phyloP scores from a whole-genome alignment of 169 alveolate genomes.

The Plasmodium sp. region DNA sequence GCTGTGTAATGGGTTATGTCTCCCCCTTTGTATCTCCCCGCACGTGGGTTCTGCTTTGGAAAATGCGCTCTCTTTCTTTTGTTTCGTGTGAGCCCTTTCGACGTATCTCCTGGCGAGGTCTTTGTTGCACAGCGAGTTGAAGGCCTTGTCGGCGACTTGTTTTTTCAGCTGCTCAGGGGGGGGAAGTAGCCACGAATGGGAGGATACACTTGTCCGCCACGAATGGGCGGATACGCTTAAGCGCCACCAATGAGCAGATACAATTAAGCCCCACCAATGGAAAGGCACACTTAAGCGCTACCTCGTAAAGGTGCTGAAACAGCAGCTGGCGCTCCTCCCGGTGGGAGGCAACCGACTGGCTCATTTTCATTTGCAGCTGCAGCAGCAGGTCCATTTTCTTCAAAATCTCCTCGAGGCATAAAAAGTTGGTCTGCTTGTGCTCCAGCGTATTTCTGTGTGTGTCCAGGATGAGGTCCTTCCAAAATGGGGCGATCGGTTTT shows the following conservation, averaged over 20 bases:
- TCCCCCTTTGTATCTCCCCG: neutral
- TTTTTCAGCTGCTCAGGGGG: constrained; percentile 27
- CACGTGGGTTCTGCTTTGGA: neutral
- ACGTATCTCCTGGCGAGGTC: constrained; percentile 1
- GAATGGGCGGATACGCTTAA: neutral
- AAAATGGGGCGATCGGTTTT: neutral
- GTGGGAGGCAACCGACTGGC: neutral
- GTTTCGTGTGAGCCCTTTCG: neutral
- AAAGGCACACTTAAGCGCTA: neutral
- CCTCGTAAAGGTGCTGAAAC: constrained; percentile 20
- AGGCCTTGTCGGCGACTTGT: constrained; percentile 46
- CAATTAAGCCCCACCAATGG: neutral
- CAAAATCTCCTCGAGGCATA: constrained; percentile 58
- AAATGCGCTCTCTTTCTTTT: neutral
- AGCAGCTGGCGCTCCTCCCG: constrained; percentile 28
- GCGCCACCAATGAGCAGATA: neutral
- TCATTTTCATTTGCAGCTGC: constrained; percentile 22
- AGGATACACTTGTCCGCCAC: neutral
- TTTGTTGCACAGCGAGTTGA: constrained; percentile 35
- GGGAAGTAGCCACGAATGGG: neutral
- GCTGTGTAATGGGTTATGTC: neutral
- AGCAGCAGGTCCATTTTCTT: constrained; percentile 25
- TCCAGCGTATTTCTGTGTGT: constrained; percentile 38
- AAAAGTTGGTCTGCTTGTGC: constrained; percentile 39
- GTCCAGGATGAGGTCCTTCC: constrained; percentile 22